Evolutionary conservation across 768 basidiomycete species (phyloP), one percentile per base, ranked within the genome.

Genomic region (Leccinum fibrillosum): DNA sequence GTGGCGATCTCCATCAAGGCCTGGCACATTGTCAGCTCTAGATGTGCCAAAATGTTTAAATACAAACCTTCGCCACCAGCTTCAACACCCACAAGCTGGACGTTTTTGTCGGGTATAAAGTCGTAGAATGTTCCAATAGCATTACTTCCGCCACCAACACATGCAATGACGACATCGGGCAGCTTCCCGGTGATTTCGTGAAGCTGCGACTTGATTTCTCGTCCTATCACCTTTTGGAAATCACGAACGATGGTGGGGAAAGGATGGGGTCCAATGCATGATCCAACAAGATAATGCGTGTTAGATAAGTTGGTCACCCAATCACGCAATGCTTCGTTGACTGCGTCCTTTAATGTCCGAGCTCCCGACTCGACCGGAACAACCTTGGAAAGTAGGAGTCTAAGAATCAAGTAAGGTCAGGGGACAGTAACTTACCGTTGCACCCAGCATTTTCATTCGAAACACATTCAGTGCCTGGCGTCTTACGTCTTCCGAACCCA

Each of bases 221-320:
- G 78, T 3, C 96, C 89, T 64, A 99, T 99, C 37, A 98, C 84
- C 63, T 88, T 86, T 71, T 99, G 97, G 83, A 95, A 98, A 74
- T 99, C 97, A 49, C 97, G 89, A 45, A 99, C 97, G 58, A 99
- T 92, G 21, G 97, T 98, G 2, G 97, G 97, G 86, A 99, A 98
- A 2, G 97, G 97, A 73, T 98, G 95, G 3, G 97, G 97, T 15
- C 97, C 97, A 63, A 99, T 98, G 45, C 86, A 93, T 15, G 95
- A 98, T 30, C 97, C 97, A 61, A 99, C 92, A 63, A 98, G 85
- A 76, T 98, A 99, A 75, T 98, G 94, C 1, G 96, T 98, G 5
- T 79, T 92, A 12, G 92, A 78, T 32, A 99, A 82, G 72, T 98
- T 95, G 30, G 95, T 94, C 11, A 98, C 97, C 97, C 97, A 98